These are phyloP conservation scores for Erigeron philadelphicus DNA, from an alignment of 140 eudicot genomes.

Conservation along the genomic window DNA sequence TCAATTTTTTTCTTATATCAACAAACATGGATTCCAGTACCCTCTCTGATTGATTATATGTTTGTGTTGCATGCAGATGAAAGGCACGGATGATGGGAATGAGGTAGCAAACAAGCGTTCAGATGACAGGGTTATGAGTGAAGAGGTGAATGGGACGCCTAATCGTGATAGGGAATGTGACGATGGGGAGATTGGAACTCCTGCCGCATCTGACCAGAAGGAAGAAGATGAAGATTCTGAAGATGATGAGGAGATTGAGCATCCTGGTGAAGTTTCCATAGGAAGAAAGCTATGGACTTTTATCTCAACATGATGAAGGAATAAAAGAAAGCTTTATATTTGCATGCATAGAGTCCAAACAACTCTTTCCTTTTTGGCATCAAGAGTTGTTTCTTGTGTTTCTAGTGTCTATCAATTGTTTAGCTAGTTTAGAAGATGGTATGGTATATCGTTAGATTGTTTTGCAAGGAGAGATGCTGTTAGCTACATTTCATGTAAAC, in stretches of 20 bases:
- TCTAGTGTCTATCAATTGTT: conserved; percentile 22
- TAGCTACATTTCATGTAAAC: conserved; percentile 34
- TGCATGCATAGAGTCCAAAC: conserved; percentile 28
- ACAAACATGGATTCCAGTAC: not conserved
- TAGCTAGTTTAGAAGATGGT: conserved; percentile 32
- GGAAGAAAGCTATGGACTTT: conserved; percentile 89
- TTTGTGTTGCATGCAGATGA: conserved; percentile 30
- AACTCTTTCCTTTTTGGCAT: conserved; percentile 32
- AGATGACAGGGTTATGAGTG: conserved; percentile 47
- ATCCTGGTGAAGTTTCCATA: conserved; percentile 91
- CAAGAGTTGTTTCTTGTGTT: conserved; percentile 25
- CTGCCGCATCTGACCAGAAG: conserved; percentile 21
- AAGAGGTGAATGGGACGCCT: conserved; percentile 76
- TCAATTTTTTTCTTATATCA: not conserved
- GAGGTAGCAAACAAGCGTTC: conserved; percentile 28
- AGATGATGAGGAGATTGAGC: conserved; percentile 56
- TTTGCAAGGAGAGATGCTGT: conserved; percentile 19
- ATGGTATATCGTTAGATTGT: conserved; percentile 26
- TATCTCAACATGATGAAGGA: conserved; percentile 50
- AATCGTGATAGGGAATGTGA: conserved; percentile 32
- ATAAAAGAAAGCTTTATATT: not conserved
- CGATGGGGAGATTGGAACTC: conserved; percentile 37
- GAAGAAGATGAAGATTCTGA: conserved; percentile 38
- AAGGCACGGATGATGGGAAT: conserved; percentile 31
- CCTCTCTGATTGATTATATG: not conserved